Evolutionary conservation across 768 basidiomycete species (phyloP).

Genomic region (Leccinum broughii): DNA sequence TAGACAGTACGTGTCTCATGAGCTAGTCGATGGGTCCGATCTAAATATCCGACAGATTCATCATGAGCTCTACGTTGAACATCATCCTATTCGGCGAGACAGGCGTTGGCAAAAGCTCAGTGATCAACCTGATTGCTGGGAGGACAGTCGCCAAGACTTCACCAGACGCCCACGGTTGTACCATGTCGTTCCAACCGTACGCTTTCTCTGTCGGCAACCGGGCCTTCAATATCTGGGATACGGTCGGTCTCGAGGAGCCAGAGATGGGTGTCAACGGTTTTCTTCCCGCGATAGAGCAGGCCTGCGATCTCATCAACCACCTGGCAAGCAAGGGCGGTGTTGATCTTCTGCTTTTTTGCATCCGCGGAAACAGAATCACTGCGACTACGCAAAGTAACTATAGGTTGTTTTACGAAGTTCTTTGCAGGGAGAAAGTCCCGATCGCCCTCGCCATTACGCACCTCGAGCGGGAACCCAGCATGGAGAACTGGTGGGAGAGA

Average conservation of each 20-base stretch:
- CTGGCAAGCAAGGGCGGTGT: slow-evolving; percentile 36
- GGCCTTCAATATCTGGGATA: slow-evolving; percentile 34
- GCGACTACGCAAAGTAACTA: slow-evolving; percentile 41
- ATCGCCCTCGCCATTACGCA: slow-evolving; percentile 39
- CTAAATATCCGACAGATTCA: slow-evolving; percentile 17
- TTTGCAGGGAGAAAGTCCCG: slow-evolving; percentile 38
- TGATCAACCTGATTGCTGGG: slow-evolving; percentile 36
- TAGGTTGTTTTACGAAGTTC: slow-evolving; percentile 41
- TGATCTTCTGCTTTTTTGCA: slow-evolving; percentile 42
- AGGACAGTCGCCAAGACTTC: slow-evolving; percentile 24
- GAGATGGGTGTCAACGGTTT: slow-evolving; percentile 27
- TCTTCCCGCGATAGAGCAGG: slow-evolving; percentile 32
- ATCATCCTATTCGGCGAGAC: slow-evolving; percentile 47
- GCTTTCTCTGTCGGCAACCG: slow-evolving; percentile 18
- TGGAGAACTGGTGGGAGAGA: slow-evolving; percentile 38
- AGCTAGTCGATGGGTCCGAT: slow-evolving; percentile 15
- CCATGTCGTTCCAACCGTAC: slow-evolving; percentile 36
- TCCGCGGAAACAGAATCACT: slow-evolving; percentile 43
- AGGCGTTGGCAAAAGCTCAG: slow-evolving; percentile 38
- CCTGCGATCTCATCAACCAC: slow-evolving; percentile 34
- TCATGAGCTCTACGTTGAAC: slow-evolving; percentile 32
- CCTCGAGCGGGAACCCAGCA: slow-evolving; percentile 36
- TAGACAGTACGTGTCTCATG: slow-evolving; percentile 12
- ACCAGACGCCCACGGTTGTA: slow-evolving; percentile 37
- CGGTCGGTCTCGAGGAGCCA: slow-evolving; percentile 37